These are phyloP conservation scores for Themeda triandra DNA, from an alignment of 176 grass and related monocot genomes.

Conservation along the genomic window DNA sequence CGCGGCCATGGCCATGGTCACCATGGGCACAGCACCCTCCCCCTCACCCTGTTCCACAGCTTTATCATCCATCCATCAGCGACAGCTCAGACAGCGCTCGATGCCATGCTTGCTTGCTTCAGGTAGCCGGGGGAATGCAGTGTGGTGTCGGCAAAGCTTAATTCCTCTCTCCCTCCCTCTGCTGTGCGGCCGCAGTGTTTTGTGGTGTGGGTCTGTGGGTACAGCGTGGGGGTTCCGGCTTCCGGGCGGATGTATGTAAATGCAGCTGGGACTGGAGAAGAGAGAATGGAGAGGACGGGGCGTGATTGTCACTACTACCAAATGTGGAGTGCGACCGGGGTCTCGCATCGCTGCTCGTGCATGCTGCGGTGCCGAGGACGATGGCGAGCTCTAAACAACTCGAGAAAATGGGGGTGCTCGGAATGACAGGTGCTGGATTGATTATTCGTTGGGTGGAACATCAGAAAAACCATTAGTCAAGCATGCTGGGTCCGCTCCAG, in stretches of 20 bases:
- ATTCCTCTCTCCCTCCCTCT: neutral
- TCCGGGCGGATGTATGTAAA: neutral
- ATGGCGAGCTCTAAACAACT: conserved; percentile 20
- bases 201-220: neutral
- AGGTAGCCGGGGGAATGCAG: conserved; percentile 27
- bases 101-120: conserved; percentile 22
- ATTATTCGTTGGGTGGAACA: neutral
- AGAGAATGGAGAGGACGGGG: neutral
- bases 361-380: neutral
- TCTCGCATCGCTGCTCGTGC: neutral
- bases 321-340: neutral
- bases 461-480: neutral
- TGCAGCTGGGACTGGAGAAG: neutral
- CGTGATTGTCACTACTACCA: conserved; percentile 9
- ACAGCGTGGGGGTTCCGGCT: neutral
- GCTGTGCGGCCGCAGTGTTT: neutral
- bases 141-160: conserved; percentile 50
- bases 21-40: neutral
- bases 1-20: conserved; percentile 1
- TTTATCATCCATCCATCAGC: neutral
- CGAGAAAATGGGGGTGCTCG: neutral
- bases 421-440: neutral
- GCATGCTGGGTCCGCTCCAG: neutral
- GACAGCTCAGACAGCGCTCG: conserved; percentile 12
- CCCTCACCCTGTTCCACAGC: neutral